Base-by-base conservation (phyloP, 106 monocot genomes). In the Apostasia ramifera region DNA sequence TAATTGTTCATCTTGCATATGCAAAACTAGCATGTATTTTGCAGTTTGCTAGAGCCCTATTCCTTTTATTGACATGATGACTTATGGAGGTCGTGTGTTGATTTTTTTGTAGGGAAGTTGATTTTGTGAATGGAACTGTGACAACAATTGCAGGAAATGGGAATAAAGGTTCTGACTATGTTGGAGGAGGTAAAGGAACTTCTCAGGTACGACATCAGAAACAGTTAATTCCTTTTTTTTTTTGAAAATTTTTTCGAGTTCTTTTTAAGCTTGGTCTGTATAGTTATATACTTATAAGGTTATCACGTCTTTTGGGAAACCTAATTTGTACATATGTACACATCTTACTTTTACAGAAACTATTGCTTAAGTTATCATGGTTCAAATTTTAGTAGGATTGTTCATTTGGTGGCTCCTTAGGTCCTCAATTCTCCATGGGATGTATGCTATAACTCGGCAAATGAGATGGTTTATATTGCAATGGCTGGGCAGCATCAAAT, bases 401-500 rank as follows among this genome's bases (percentile, higher is more conserved):
- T 68, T 55, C 61, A 45, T 47, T 40, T 43, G n/a, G 15, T 65
- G 54, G 66, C 59, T 71, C 38, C 47, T 26, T 78, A 97, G 95
- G 92, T 85, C 44, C 66, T 97, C 49, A 97, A 97, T 85, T 97
- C 97, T 71, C 97, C 97, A 44, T 97, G 97, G 97, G 97, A 97
- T 86, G 77, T 97, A 41, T 90, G 92, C 77, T 90, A 86, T 81
- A 79, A 89, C 1, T 79, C 92, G 14, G 67, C 47, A 15, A 85
- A 75, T 77, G 89, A 89, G 65, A 80, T 71, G 47, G 57, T 92
- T n/a, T 97, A 97, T 72, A 97, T 92, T 70, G 97, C 97, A 70
- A 92, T 97, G 92, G 97, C 97, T 71, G 92, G 97, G 5, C 97
- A 92, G 38, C 97, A 97, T 79, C 92, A 97, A 83, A 89, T 92